phyloP scores from a whole-genome alignment of 2,329 filamentous ascomycete genomes.

The Fusarium goolgardi region DNA sequence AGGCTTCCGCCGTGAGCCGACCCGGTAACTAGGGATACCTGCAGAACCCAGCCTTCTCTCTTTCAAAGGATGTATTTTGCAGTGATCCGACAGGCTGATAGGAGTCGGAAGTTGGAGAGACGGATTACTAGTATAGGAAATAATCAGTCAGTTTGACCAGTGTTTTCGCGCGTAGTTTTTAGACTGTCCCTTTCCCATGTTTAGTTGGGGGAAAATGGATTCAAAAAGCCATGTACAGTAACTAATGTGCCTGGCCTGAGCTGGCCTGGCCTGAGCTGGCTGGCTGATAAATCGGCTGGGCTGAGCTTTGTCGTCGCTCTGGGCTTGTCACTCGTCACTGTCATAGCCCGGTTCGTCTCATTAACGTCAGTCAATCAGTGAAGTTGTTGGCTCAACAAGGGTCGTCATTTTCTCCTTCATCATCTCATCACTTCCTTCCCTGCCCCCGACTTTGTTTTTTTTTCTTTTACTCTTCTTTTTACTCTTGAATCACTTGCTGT shows the following conservation, averaged over 20 bases:
- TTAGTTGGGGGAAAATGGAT: slow-evolving; percentile 1
- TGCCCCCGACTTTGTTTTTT: slow-evolving; percentile 24
- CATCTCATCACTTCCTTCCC: slow-evolving; percentile 28
- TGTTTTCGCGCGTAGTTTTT: slow-evolving; percentile 26
- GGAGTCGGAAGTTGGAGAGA: not conserved
- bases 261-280: slow-evolving; percentile 2
- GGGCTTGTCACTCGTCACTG: slow-evolving; percentile 38
- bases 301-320: slow-evolving; percentile 16
- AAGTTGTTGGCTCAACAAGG: slow-evolving; percentile 34
- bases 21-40: slow-evolving; percentile 18
- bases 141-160: slow-evolving; percentile 26
- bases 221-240: not conserved
- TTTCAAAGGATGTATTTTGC: slow-evolving; percentile 11
- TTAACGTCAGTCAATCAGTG: slow-evolving; percentile 18
- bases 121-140: slow-evolving; percentile 32
- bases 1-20: slow-evolving; percentile 30
- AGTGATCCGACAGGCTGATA: slow-evolving; percentile 34
- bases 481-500: slow-evolving; percentile 7
- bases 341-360: slow-evolving; percentile 31
- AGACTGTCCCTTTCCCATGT: slow-evolving; percentile 2
- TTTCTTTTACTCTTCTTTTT: not conserved
- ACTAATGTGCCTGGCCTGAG: not conserved
- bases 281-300: slow-evolving; percentile 48
- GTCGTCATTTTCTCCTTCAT: slow-evolving; percentile 38
- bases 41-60: slow-evolving; percentile 39